Evolutionary conservation across 139 green algal species (phyloP).

Genomic region (Zygnema circumcarinatum): DNA sequence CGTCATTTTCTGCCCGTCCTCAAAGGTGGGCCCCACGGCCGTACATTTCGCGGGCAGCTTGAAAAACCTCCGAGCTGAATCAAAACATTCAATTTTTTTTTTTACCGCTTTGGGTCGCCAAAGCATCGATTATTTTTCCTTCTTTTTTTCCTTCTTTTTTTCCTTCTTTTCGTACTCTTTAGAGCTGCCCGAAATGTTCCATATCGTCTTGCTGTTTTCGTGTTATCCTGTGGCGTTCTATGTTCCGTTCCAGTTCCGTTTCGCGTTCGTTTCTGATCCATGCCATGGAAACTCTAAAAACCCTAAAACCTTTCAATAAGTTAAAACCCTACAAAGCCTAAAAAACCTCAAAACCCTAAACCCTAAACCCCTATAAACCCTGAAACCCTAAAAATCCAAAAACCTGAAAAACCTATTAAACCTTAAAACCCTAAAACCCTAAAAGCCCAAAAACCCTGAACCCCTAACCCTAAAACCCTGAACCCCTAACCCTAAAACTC

Average conservation of each 20-base stretch:
- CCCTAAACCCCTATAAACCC: too few relatives aligned
- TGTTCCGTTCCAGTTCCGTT: slow-evolving; percentile 4
- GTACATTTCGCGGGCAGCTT: not conserved
- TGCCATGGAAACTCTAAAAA: too few relatives aligned
- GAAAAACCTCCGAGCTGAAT: not conserved
- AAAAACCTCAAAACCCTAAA: too few relatives aligned
- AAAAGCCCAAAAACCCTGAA: too few relatives aligned
- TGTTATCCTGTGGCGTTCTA: not conserved
- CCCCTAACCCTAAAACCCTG: too few relatives aligned
- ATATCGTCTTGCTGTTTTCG: not conserved
- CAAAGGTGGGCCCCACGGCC: slow-evolving; percentile 67
- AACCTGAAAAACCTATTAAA: too few relatives aligned
- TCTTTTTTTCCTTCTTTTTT: slow-evolving; percentile 36
- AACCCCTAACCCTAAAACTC: too few relatives aligned
- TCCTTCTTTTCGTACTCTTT: slow-evolving; percentile 37
- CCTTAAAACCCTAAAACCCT: too few relatives aligned
- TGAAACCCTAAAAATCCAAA: too few relatives aligned
- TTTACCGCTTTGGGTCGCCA: not conserved
- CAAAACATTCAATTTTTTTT: not conserved
- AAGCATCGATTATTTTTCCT: slow-evolving; percentile 13
- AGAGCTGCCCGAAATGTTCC: slow-evolving; percentile 11
- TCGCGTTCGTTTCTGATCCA: too few relatives aligned
- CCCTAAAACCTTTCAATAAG: not conserved
- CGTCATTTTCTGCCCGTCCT: slow-evolving; percentile 86
- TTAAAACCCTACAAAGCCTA: not conserved